Percentiles rank a stretch among this genome's conserved stretches.
phyloP scores from a whole-genome alignment of 768 basidiomycete species.

The Lentinula sp. region DNA sequence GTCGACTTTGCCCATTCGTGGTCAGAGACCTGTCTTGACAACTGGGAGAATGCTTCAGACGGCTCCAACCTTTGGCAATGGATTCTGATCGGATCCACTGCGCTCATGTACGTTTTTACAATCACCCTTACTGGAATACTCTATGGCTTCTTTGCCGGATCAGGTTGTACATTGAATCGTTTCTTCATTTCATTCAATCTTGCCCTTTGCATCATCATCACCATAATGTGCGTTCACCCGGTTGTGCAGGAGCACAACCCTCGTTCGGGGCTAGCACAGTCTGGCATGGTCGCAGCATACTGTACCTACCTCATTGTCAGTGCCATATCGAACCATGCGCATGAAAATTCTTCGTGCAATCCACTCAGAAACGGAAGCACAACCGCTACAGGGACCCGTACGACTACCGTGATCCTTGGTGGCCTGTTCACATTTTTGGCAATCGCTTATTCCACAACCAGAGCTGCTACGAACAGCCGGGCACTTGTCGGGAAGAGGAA shows the following conservation, averaged over 20 bases:
- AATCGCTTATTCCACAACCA: conserved; percentile 94
- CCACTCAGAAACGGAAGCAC: conserved; percentile 65
- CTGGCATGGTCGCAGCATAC: conserved; percentile 96
- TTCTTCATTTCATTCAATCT: conserved; percentile 97
- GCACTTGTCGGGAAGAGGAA: conserved; percentile 77
- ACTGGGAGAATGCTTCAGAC: conserved; percentile 75
- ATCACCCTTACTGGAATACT: conserved; percentile 85
- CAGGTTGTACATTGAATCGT: conserved; percentile 87
- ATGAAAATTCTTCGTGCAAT: conserved; percentile 72
- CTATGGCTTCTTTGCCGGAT: conserved; percentile 86
- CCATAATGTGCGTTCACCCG: conserved; percentile 78
- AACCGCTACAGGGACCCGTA: conserved; percentile 60
- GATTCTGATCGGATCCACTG: conserved; percentile 89
- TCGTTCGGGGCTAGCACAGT: conserved; percentile 90
- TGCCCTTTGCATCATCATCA: conserved; percentile 70
- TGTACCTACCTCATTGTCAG: conserved; percentile 94
- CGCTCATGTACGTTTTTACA: conserved; percentile 78
- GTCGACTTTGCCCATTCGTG: conserved; percentile 99
- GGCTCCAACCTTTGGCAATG: conserved; percentile 93
- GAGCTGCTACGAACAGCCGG: conserved; percentile 93
- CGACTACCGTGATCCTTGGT: conserved; percentile 83
- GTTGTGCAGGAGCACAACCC: conserved; percentile 89
- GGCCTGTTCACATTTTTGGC: conserved; percentile 96
- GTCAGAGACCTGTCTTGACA: conserved; percentile 95
- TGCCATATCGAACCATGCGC: conserved; percentile 88